Conservation (phyloP, 495 filamentous ascomycete genomes). For the Durotheca rogersii region DNA sequence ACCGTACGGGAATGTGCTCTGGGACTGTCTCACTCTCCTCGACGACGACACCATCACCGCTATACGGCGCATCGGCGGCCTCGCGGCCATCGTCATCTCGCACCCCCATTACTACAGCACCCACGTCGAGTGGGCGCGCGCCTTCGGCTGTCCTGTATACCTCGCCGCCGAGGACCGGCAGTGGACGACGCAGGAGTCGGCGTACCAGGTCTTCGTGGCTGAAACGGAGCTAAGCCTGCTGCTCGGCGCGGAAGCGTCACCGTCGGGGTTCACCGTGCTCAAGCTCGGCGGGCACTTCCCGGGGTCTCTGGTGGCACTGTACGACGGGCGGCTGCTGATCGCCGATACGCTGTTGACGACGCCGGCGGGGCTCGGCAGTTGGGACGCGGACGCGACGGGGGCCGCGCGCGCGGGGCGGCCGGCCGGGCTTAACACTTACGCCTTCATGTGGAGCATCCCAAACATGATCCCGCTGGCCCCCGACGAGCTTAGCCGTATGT, state of each 20-base stretch:
- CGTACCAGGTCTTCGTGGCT: constrained; percentile 47
- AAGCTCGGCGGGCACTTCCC: constrained; percentile 76
- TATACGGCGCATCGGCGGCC: constrained; percentile 55
- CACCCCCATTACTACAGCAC: constrained; percentile 81
- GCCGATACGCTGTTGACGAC: constrained; percentile 71
- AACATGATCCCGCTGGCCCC: constrained; percentile 76
- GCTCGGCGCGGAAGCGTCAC: constrained; percentile 41
- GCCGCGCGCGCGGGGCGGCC: constrained; percentile 47
- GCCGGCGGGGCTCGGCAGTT: constrained; percentile 53
- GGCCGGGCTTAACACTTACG: constrained; percentile 59
- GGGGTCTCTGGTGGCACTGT: constrained; percentile 64
- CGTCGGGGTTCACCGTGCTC: constrained; percentile 58
- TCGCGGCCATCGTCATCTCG: constrained; percentile 73
- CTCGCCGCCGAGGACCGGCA: constrained; percentile 59
- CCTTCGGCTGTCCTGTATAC: constrained; percentile 65
- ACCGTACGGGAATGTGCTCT: constrained; percentile 64
- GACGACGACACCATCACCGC: constrained; percentile 57
- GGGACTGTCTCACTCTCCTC: constrained; percentile 69
- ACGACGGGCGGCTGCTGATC: constrained; percentile 59
- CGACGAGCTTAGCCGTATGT: constrained; percentile 55
- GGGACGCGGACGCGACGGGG: constrained; percentile 38
- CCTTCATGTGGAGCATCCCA: constrained; percentile 78
- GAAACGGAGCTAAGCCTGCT: constrained; percentile 37
- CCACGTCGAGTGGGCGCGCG: constrained; percentile 63
- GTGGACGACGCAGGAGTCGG: constrained; percentile 51